Base-by-base conservation (phyloP, 257 asterid genomes). In the Fraxinus excelsior region DNA sequence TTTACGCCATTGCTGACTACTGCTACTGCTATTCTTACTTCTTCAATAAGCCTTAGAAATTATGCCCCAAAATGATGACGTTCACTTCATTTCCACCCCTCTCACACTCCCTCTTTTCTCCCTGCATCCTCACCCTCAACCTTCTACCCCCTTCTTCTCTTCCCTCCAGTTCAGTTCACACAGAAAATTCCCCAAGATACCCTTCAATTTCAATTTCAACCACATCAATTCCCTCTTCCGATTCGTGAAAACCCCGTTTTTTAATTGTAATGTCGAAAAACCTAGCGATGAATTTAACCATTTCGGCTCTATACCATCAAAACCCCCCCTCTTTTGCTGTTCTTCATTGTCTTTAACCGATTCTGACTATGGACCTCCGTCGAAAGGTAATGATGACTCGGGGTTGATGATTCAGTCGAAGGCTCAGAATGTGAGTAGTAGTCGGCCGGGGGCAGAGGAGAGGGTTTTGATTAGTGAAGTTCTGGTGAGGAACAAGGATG, bases 391-490 rank as follows among this genome's bases (percentile, higher is more conserved):
- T 42, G 85, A 80, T 31, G 85, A 84, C 21, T 38, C 76, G 32
- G 83, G 78, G 34, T 77, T 79, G 1, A 82, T 78, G 80, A 64
- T 81, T 56, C 93, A 76, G 80, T 78, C 86, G 79, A 91, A 82
- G 65, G 78, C 76, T 42, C 38, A 88, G 86, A 84, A 75, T 74
- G 86, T 84, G 49, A 78, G 88, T 40, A 69, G 87, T 23, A 82
- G 62, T 66, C 82, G 84, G 1, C 78, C 88, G 9, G 84, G 90
- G 11, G 94, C 90, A 76, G 98, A 96, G 58, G 99, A 96, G 85
- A 90, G 97, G 85, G 96, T 93, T 74, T 79, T 96, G 83, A 90
- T 96, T 25, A 93, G 97, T 82, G 99, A 96, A 80, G 99, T 93
- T 67, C 79, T 91, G 74, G 98, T 96, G 83, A 89, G 92, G 82